Percentiles rank a stretch among this genome's conserved stretches.
Evolutionary conservation across 2,329 filamentous ascomycete genomes (phyloP).

Genomic region (Catunica adiposa): DNA sequence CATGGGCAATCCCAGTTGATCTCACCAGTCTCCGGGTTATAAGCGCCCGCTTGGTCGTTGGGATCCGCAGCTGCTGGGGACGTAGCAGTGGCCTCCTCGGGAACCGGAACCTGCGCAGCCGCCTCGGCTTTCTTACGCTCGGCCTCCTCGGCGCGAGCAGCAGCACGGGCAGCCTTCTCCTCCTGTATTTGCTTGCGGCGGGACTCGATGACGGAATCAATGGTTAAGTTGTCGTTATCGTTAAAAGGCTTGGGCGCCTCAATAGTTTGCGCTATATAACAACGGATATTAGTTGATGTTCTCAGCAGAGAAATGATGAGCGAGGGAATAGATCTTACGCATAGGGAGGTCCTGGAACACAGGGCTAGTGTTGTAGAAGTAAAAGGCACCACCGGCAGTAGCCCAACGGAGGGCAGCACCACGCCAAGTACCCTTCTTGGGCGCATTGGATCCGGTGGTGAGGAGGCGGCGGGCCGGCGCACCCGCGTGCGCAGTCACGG

Average conservation of each 20-base stretch:
- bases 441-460: conserved; percentile 41
- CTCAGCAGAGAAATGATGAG: background rate
- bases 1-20: conserved; percentile 99
- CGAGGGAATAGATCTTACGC: conserved; percentile 29
- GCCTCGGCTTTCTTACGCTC: conserved; percentile 16
- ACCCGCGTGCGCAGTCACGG: background rate
- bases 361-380: conserved; percentile 86
- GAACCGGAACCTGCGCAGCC: conserved; percentile 7
- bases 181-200: conserved; percentile 35
- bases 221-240: conserved; percentile 42
- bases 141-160: conserved; percentile 17
- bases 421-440: conserved; percentile 69
- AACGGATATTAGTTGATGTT: background rate
- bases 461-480: conserved; percentile 23
- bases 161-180: conserved; percentile 19
- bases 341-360: conserved; percentile 70
- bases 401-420: conserved; percentile 56
- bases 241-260: conserved; percentile 26
- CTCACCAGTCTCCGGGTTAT: conserved; percentile 96
- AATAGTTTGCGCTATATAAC: conserved; percentile 8
- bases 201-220: conserved; percentile 50
- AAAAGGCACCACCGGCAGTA: conserved; percentile 58
- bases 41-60: conserved; percentile 75
- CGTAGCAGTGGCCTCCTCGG: conserved; percentile 9
- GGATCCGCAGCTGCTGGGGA: conserved; percentile 40